These are phyloP conservation scores for Akebia trifoliata DNA, from an alignment of 164 flowering plant species.

Conservation along the genomic window DNA sequence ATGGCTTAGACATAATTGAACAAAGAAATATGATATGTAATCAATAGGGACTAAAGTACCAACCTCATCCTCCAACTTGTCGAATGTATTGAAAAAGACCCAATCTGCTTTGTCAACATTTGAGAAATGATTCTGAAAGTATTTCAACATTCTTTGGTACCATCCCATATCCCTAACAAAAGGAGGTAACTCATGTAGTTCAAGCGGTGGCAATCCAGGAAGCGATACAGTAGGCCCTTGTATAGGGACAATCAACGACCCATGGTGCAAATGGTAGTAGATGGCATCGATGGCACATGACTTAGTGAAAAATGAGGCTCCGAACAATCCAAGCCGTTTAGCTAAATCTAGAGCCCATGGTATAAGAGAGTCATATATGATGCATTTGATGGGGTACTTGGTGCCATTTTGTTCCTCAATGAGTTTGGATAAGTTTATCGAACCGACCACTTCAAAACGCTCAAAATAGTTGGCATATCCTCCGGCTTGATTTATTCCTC, in stretches of 20 bases:
- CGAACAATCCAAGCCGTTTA: constrained; percentile 14
- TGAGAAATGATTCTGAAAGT: not conserved
- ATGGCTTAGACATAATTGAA: too few relatives aligned
- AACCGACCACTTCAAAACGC: constrained; percentile 26
- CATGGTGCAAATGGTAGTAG: constrained; percentile 16
- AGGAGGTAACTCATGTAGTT: constrained; percentile 32
- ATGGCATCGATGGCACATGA: constrained; percentile 26
- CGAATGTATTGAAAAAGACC: constrained; percentile 30
- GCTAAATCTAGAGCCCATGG: constrained; percentile 31
- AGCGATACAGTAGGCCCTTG: not conserved
- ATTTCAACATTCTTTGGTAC: not conserved
- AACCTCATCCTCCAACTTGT: constrained; percentile 36
- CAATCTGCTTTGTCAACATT: constrained; percentile 27
- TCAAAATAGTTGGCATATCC: constrained; percentile 1
- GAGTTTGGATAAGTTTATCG: constrained; percentile 29
- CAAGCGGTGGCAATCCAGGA: constrained; percentile 22
- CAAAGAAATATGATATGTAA: too few relatives aligned
- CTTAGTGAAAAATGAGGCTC: constrained; percentile 9
- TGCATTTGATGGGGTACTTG: constrained; percentile 20
- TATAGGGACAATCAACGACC: not conserved
- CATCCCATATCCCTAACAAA: not conserved
- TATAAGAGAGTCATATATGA: constrained; percentile 38
- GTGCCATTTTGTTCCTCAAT: constrained; percentile 14
- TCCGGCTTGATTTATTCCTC: not conserved
- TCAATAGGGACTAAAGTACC: too few relatives aligned